phyloP scores from a whole-genome alignment of 257 asterid genomes.

The Petrea volubilis region DNA sequence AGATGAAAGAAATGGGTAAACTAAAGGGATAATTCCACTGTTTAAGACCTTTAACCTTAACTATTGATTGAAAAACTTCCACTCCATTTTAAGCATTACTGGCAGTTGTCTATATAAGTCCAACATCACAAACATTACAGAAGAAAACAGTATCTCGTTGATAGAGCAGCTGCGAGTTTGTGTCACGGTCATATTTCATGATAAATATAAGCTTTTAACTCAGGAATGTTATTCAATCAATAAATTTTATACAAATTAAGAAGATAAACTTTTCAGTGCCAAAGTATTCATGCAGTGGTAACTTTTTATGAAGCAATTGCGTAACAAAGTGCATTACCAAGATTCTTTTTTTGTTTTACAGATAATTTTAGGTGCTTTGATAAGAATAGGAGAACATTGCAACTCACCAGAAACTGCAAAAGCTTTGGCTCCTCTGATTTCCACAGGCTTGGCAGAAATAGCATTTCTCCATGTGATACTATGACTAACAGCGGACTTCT shows the following conservation, averaged over 20 bases:
- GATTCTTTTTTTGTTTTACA: too few species aligned
- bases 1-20: background rate
- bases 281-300: background rate
- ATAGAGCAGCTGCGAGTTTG: background rate
- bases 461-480: slow-evolving; percentile 66
- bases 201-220: background rate
- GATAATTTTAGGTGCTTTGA: background rate
- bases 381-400: slow-evolving; percentile 7
- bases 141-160: background rate
- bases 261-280: background rate
- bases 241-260: background rate
- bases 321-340: background rate
- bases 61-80: background rate
- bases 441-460: slow-evolving; percentile 64
- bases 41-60: background rate
- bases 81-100: background rate
- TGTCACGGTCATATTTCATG: background rate
- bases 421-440: slow-evolving; percentile 71
- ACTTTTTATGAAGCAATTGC: background rate
- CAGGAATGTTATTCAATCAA: background rate
- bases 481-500: slow-evolving; percentile 90
- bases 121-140: background rate
- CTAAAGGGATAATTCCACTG: too few species aligned
- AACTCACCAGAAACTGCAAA: slow-evolving; percentile 84
- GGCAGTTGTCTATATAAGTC: background rate